phyloP scores from a whole-genome alignment of 441 rosid species.

The Syzygium syzygioides region DNA sequence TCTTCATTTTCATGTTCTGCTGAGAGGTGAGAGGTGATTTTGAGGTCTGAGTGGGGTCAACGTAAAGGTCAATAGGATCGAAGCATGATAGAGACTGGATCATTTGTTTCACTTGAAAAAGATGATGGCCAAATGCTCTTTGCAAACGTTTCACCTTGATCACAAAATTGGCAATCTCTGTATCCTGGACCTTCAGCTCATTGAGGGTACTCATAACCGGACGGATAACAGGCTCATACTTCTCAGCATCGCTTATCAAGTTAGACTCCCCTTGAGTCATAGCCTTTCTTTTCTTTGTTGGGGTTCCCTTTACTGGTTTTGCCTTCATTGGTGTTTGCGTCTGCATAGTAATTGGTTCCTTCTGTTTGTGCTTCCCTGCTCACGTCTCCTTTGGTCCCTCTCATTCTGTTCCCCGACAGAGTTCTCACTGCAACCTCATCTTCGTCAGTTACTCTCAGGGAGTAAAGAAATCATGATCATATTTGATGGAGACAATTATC shows the following conservation, averaged over 20 bases:
- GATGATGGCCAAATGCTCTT: neutral
- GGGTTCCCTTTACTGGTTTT: neutral
- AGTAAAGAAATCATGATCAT: neutral
- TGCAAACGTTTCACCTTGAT: neutral
- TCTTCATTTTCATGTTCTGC: neutral
- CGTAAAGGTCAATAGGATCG: neutral
- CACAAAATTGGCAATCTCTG: neutral
- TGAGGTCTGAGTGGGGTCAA: neutral
- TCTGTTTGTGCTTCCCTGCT: neutral
- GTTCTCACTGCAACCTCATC: neutral
- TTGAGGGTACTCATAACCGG: no score
- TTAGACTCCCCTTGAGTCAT: neutral
- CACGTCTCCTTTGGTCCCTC: neutral
- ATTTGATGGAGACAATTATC: no score
- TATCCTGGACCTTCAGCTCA: neutral
- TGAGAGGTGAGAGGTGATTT: neutral
- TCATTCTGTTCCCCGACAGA: neutral
- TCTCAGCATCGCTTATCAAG: no score
- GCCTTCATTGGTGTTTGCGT: neutral
- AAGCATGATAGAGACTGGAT: neutral
- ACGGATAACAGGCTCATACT: no score
- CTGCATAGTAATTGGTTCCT: neutral
- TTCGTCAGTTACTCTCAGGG: neutral
- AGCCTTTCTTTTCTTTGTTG: neutral
- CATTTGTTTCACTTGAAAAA: neutral